These are phyloP conservation scores for Tricholomella constricta DNA, from an alignment of 768 basidiomycete species.

Conservation along the genomic window DNA sequence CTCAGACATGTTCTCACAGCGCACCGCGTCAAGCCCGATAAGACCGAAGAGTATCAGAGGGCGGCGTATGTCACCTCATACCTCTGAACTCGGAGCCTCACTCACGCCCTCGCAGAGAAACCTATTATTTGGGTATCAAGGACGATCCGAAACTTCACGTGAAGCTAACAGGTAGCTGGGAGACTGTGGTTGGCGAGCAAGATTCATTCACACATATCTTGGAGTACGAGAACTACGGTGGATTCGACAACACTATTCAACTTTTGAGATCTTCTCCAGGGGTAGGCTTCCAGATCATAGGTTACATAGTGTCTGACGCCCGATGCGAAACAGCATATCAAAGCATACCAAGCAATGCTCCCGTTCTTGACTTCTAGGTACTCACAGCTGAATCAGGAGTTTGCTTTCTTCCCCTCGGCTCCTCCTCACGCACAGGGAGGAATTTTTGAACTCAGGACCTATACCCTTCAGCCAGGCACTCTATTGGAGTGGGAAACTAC, in stretches of 20 bases:
- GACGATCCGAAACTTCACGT: conserved; percentile 73
- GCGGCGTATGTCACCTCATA: conserved; percentile 66
- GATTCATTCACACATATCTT: conserved; percentile 82
- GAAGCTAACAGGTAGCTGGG: conserved; percentile 94
- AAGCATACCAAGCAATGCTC: conserved; percentile 72
- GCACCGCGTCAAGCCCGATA: conserved; percentile 84
- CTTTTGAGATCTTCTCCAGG: conserved; percentile 71
- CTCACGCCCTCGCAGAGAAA: conserved; percentile 52
- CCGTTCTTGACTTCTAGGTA: conserved; percentile 75
- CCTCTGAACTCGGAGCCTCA: not conserved
- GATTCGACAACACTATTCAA: conserved; percentile 76
- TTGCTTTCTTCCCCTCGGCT: conserved; percentile 91
- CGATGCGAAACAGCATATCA: conserved; percentile 50
- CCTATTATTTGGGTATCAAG: conserved; percentile 81
- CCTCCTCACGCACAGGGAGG: conserved; percentile 88
- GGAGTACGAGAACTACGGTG: conserved; percentile 93
- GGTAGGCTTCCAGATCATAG: conserved; percentile 22
- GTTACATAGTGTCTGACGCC: not conserved
- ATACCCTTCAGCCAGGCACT: conserved; percentile 85
- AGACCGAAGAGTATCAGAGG: conserved; percentile 79
- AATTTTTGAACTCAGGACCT: conserved; percentile 90
- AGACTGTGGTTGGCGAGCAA: conserved; percentile 85
- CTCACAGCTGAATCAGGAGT: conserved; percentile 87
- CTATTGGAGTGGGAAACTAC: conserved; percentile 94
- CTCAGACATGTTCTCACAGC: conserved; percentile 43